These are phyloP conservation scores for Globisporangium barbulae DNA, from an alignment of 352 stramenopile species.

Conservation along the genomic window DNA sequence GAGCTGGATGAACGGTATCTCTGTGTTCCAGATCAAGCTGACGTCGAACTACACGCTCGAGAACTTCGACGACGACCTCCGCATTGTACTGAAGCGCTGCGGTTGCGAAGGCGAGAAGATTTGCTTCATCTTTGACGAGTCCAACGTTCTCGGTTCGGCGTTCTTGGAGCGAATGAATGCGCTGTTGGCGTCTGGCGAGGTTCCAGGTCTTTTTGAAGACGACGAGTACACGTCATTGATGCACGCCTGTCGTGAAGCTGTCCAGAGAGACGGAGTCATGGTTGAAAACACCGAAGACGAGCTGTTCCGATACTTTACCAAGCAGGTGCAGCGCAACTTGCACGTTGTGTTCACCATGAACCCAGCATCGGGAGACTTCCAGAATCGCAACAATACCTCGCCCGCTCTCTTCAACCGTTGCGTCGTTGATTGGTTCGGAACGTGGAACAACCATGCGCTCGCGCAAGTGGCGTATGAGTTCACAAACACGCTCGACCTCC, in stretches of 20 bases:
- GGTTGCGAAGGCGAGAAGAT: constrained; percentile 99
- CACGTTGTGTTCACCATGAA: constrained; percentile 99
- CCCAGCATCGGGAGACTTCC: constrained; percentile 96
- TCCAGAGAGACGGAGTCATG: constrained; percentile 89
- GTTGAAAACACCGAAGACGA: constrained; percentile 94
- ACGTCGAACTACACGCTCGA: constrained; percentile 98
- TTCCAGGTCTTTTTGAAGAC: constrained; percentile 99
- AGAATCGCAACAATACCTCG: constrained; percentile 97
- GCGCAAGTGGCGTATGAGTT: constrained; percentile 99
- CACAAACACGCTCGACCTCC: constrained; percentile 94
- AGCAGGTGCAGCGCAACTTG: constrained; percentile 98
- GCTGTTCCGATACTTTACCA: constrained; percentile 96
- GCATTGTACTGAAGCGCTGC: constrained; percentile 95
- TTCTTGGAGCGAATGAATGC: constrained; percentile 99
- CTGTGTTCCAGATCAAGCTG: constrained; percentile 99
- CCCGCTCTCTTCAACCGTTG: constrained; percentile 99
- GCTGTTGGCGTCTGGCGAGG: constrained; percentile 98
- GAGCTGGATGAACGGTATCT: constrained; percentile 99
- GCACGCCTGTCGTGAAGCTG: constrained; percentile 92
- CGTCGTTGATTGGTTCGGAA: constrained; percentile 99
- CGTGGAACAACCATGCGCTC: constrained; percentile 97
- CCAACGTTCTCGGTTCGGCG: constrained; percentile 96
- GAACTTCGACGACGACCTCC: constrained; percentile 99
- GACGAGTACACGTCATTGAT: constrained; percentile 99
- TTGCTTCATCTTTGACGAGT: constrained; percentile 99